A percentile compares a stretch with the other conserved stretches of the same genome.
phyloP scores from a whole-genome alignment of 225 moss, liverwort and hornwort species.

The Marchantia polymorpha region DNA sequence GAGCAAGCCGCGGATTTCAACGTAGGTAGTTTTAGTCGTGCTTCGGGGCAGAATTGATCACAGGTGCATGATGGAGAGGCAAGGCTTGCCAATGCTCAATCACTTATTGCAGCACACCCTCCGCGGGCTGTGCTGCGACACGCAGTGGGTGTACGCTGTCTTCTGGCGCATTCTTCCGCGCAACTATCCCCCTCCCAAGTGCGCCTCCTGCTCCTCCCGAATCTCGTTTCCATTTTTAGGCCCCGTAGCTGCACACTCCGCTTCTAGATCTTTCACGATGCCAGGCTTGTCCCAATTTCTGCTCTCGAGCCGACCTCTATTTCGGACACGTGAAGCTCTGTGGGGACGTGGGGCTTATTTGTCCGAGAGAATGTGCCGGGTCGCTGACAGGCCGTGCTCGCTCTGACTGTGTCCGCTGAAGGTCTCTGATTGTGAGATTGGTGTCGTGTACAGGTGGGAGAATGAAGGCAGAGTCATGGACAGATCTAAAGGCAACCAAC shows the following conservation, averaged over 20 bases:
- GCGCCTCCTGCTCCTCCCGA: conserved; percentile 17
- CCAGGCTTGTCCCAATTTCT: not conserved
- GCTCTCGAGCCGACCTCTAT: not conserved
- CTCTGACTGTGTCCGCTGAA: not conserved
- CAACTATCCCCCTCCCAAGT: conserved; percentile 93
- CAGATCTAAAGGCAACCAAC: conserved; percentile 89
- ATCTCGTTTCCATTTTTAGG: not conserved
- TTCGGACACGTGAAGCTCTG: not conserved
- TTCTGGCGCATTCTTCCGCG: conserved; percentile 97
- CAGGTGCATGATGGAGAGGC: conserved; percentile 40
- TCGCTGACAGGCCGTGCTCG: not conserved
- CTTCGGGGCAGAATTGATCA: not conserved
- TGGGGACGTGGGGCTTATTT: not conserved
- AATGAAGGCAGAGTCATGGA: conserved; percentile 67
- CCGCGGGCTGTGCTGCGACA: conserved; percentile 60
- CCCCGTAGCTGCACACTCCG: not conserved
- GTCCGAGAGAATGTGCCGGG: no score
- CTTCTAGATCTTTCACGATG: not conserved
- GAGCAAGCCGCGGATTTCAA: conserved; percentile 18
- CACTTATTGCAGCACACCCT: conserved; percentile 74
- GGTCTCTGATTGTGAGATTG: not conserved
- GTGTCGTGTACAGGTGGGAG: conserved; percentile 61
- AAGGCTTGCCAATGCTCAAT: conserved; percentile 56
- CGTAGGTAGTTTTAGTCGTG: conserved; percentile 10
- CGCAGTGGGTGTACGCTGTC: conserved; percentile 86